Evolutionary conservation across 176 grass and related monocot species (phyloP).

Genomic region (Dactylis glomerata): DNA sequence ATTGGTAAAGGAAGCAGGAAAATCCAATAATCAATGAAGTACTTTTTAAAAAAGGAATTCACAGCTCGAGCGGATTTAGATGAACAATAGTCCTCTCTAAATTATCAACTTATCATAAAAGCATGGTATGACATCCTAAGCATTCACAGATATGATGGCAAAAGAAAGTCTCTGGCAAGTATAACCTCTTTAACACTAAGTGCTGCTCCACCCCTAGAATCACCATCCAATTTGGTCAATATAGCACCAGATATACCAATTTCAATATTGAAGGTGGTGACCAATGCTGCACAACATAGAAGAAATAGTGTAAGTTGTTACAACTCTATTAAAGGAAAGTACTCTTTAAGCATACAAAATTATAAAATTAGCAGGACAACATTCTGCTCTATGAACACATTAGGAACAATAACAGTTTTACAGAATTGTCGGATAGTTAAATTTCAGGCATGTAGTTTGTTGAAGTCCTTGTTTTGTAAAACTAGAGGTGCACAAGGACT

Average conservation of each 20-base stretch:
- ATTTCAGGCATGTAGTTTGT: background rate
- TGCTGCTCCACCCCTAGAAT: constrained; percentile 96
- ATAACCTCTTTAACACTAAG: constrained; percentile 95
- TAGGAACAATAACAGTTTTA: background rate
- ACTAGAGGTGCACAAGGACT: too few relatives aligned
- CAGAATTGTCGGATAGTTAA: background rate
- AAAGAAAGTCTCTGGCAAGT: constrained; percentile 7
- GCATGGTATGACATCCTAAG: background rate
- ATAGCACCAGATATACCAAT: constrained; percentile 98
- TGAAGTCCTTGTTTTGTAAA: too few relatives aligned
- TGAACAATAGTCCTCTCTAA: background rate
- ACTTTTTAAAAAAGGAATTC: background rate
- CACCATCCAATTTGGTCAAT: constrained; percentile 96
- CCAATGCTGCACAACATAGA: constrained; percentile 57
- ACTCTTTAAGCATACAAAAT: background rate
- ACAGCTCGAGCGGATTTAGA: background rate
- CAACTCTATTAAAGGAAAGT: constrained; percentile 5
- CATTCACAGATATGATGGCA: constrained; percentile 6
- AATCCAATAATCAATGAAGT: background rate
- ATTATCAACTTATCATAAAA: background rate
- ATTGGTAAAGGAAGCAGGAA: background rate
- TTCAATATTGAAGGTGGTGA: constrained; percentile 97
- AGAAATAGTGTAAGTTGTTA: constrained; percentile 14
- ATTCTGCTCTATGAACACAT: background rate
- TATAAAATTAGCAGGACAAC: background rate